phyloP scores from a whole-genome alignment of 148 eudicot species.

The Heliosperma pusillum region DNA sequence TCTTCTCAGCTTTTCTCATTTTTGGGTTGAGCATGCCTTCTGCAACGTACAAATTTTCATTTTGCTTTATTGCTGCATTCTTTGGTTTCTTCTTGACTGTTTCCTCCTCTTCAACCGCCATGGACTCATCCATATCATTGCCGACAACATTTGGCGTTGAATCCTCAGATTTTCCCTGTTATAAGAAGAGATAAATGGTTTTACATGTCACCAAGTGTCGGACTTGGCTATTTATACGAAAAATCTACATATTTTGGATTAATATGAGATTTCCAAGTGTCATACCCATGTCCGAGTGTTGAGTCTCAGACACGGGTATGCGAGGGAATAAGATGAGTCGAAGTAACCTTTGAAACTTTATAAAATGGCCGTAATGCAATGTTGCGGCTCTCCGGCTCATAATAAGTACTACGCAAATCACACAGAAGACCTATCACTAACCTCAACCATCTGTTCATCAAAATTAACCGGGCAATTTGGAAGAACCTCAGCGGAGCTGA shows the following conservation, averaged over 20 bases:
- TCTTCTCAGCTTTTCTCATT: conserved; percentile 68
- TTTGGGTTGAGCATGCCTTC: conserved; percentile 82
- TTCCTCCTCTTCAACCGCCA: conserved; percentile 55
- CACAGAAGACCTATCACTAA: conserved; percentile 18
- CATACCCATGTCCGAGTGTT: too few relatives aligned
- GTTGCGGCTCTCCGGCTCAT: too few relatives aligned
- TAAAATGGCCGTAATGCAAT: too few relatives aligned
- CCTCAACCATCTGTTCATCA: conserved; percentile 81
- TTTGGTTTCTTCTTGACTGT: conserved; percentile 33
- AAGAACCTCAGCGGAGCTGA: conserved; percentile 72
- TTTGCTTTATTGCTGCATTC: conserved; percentile 50
- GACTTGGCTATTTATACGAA: too few relatives aligned
- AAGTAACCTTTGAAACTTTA: too few relatives aligned
- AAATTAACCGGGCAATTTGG: conserved; percentile 60
- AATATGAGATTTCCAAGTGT: too few relatives aligned
- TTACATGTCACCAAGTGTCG: background rate
- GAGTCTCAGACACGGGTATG: too few relatives aligned
- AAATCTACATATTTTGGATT: too few relatives aligned
- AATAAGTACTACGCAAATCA: background rate
- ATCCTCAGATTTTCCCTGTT: conserved; percentile 44
- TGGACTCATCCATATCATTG: conserved; percentile 37
- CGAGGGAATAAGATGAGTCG: too few relatives aligned
- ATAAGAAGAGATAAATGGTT: background rate
- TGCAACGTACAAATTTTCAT: conserved; percentile 63
- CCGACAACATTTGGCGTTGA: conserved; percentile 20